phyloP scores from a whole-genome alignment of 345 rosid genomes.

The Ceriops zippeliana region DNA sequence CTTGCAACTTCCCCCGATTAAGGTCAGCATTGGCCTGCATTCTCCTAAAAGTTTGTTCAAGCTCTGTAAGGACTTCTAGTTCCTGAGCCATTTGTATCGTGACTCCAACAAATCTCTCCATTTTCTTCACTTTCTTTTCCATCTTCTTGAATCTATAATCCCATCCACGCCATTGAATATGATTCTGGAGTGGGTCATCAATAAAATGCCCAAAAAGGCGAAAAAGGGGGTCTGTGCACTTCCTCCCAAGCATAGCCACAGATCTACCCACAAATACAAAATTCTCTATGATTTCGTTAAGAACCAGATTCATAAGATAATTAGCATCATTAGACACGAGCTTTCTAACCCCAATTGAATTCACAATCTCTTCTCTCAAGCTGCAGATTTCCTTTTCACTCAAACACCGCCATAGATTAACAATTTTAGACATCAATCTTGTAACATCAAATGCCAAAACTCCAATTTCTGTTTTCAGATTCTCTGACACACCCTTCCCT shows the following conservation, averaged over 20 bases:
- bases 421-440: constrained; percentile 50
- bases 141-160: constrained; percentile 53
- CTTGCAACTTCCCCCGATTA: constrained; percentile 39
- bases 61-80: constrained; percentile 60
- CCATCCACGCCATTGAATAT: constrained; percentile 55
- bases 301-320: constrained; percentile 52
- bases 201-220: constrained; percentile 43
- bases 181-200: constrained; percentile 37
- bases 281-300: constrained; percentile 49
- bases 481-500: constrained; percentile 32
- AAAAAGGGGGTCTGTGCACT: constrained; percentile 45
- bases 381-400: constrained; percentile 39
- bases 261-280: constrained; percentile 40
- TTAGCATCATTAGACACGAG: constrained; percentile 48
- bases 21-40: constrained; percentile 37
- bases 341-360: constrained; percentile 40
- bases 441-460: constrained; percentile 60
- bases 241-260: constrained; percentile 49
- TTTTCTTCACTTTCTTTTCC: constrained; percentile 65
- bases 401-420: constrained; percentile 49
- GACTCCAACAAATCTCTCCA: constrained; percentile 48
- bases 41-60: constrained; percentile 59
- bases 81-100: constrained; percentile 53
- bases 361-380: constrained; percentile 44
- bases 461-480: constrained; percentile 43